These are phyloP conservation scores for Penicillium fimorum DNA, from an alignment of 495 filamentous ascomycete species.

Conservation along the genomic window DNA sequence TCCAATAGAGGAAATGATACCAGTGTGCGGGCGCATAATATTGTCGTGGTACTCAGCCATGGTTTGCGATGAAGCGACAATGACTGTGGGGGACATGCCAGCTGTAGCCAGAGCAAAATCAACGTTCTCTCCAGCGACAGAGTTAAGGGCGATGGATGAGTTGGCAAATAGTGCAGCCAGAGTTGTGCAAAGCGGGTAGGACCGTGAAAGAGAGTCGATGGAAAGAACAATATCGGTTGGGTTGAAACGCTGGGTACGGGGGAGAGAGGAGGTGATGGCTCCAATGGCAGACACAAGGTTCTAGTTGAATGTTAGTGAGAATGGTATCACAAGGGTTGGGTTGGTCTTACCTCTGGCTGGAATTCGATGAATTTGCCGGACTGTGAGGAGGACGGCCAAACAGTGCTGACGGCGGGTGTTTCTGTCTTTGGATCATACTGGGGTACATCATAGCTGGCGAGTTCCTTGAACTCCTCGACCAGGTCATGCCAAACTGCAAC, in stretches of 20 bases:
- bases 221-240: conserved; percentile 83
- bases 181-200: conserved; percentile 76
- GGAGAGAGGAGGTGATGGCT: conserved; percentile 72
- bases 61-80: conserved; percentile 75
- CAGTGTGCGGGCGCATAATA: conserved; percentile 48
- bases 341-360: conserved; percentile 55
- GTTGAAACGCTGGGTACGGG: conserved; percentile 66
- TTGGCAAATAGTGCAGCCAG: conserved; percentile 81
- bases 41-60: conserved; percentile 63
- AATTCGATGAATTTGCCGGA: conserved; percentile 72
- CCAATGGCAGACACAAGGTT: conserved; percentile 80
- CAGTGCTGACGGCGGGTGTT: conserved; percentile 54
- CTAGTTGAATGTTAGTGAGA: conserved; percentile 27
- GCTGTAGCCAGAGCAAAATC: conserved; percentile 70
- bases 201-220: conserved; percentile 74
- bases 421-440: conserved; percentile 47
- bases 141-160: conserved; percentile 83
- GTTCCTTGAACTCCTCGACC: conserved; percentile 58
- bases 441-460: conserved; percentile 49
- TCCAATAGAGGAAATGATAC: conserved; percentile 54
- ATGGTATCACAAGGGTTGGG: neutral
- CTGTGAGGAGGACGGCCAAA: conserved; percentile 56
- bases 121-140: conserved; percentile 68
- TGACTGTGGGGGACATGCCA: conserved; percentile 74
- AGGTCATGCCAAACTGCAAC: conserved; percentile 88